These are phyloP conservation scores for Populus ilicifolia DNA, from an alignment of 345 rosid genomes.

Conservation along the genomic window DNA sequence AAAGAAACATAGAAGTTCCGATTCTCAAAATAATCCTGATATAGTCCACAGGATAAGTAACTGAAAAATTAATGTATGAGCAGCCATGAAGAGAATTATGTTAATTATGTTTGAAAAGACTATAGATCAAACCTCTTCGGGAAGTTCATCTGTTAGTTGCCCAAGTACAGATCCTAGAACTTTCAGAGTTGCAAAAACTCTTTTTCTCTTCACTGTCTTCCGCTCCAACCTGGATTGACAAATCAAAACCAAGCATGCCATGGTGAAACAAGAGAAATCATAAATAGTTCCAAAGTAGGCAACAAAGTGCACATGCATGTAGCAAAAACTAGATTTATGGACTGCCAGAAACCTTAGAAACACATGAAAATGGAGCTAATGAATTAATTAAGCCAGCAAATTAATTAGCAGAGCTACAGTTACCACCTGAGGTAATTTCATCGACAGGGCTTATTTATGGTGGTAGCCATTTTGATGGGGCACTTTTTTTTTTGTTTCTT, in stretches of 20 bases:
- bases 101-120: background rate
- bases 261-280: slow-evolving; percentile 3
- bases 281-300: background rate
- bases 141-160: slow-evolving; percentile 75
- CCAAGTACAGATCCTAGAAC: slow-evolving; percentile 79
- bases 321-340: background rate
- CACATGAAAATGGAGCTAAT: too few species aligned
- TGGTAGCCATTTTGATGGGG: too few species aligned
- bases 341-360: too few species aligned
- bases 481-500: too few species aligned
- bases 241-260: slow-evolving; percentile 1
- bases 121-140: slow-evolving; percentile 65
- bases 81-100: background rate
- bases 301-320: background rate
- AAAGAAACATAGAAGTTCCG: background rate
- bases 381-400: too few species aligned
- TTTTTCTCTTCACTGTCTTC: slow-evolving; percentile 76
- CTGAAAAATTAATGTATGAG: background rate
- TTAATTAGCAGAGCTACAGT: too few species aligned
- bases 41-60: background rate
- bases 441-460: too few species aligned
- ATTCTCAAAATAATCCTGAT: background rate
- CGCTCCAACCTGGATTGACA: slow-evolving; percentile 69
- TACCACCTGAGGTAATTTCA: too few species aligned
- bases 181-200: slow-evolving; percentile 75